phyloP scores from a whole-genome alignment of 2,329 filamentous ascomycete genomes.

The Rhynchosporium graminicola region DNA sequence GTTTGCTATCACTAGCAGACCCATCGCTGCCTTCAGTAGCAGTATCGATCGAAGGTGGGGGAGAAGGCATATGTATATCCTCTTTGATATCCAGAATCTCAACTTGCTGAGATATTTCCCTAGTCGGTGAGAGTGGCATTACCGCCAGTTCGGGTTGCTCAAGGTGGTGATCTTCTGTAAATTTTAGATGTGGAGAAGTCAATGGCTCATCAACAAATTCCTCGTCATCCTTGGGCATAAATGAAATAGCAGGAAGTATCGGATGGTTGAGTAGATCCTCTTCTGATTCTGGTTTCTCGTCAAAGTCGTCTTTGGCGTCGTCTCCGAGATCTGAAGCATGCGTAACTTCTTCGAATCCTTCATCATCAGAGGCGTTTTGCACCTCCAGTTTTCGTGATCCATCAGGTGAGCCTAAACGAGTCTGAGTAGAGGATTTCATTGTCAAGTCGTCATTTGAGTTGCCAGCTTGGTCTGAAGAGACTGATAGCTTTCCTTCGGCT shows the following conservation, averaged over 20 bases:
- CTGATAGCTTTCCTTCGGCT: constrained; percentile 69
- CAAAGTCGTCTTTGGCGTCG: constrained; percentile 69
- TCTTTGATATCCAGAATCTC: constrained; percentile 34
- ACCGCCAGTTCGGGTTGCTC: constrained; percentile 59
- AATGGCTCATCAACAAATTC: constrained; percentile 79
- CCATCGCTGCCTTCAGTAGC: constrained; percentile 25
- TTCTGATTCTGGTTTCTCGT: constrained; percentile 54
- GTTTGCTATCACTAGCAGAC: constrained; percentile 23
- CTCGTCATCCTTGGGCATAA: constrained; percentile 63
- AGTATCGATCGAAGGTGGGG: constrained; percentile 30
- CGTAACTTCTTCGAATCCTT: constrained; percentile 90
- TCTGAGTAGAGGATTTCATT: constrained; percentile 56
- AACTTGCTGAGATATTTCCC: constrained; percentile 41
- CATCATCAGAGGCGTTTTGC: constrained; percentile 80
- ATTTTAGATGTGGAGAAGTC: constrained; percentile 64
- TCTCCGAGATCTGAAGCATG: constrained; percentile 70
- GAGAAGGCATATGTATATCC: constrained; percentile 35
- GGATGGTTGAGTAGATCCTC: constrained; percentile 50
- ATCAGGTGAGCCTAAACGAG: constrained; percentile 55
- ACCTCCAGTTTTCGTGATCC: constrained; percentile 72
- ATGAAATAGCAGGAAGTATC: constrained; percentile 43
- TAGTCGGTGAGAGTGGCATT: constrained; percentile 58
- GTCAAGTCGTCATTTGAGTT: constrained; percentile 63
- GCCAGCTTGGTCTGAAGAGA: constrained; percentile 45
- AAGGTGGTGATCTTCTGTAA: constrained; percentile 55